A percentile compares a stretch with the other conserved stretches of the same genome.
These are phyloP conservation scores for Picea abies DNA, from an alignment of 83 land plant genomes.

Conservation along the genomic window DNA sequence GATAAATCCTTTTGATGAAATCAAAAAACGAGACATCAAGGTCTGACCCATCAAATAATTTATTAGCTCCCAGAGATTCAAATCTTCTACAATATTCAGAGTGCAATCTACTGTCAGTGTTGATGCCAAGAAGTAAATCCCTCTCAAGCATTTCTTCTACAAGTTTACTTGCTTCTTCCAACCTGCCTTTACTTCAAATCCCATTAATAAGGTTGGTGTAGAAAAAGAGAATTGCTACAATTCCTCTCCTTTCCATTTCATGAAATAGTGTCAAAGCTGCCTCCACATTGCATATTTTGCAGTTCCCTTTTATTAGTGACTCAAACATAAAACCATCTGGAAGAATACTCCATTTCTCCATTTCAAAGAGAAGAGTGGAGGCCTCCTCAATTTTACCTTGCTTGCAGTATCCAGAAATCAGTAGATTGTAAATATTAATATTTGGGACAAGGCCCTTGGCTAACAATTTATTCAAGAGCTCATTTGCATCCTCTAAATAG, in stretches of 20 bases:
- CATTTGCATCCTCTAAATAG: slow-evolving; percentile 43
- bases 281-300: slow-evolving; percentile 51
- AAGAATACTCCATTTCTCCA: slow-evolving; percentile 31
- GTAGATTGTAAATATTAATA: slow-evolving; percentile 35
- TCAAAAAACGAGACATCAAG: slow-evolving; percentile 40
- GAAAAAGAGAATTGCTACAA: slow-evolving; percentile 52
- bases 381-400: too few species aligned
- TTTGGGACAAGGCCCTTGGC: slow-evolving; percentile 34
- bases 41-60: not conserved
- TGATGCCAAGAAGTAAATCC: slow-evolving; percentile 27
- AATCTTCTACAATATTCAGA: slow-evolving; percentile 17
- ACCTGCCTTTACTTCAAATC: slow-evolving; percentile 52
- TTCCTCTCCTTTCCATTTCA: slow-evolving; percentile 33
- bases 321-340: slow-evolving; percentile 57
- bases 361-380: slow-evolving; percentile 33
- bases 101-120: slow-evolving; percentile 34
- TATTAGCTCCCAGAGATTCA: not conserved
- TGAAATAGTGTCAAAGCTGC: slow-evolving; percentile 41
- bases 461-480: slow-evolving; percentile 49
- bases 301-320: slow-evolving; percentile 56
- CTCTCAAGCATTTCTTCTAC: slow-evolving; percentile 64
- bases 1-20: slow-evolving; percentile 41
- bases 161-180: slow-evolving; percentile 75
- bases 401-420: slow-evolving; percentile 65
- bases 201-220: slow-evolving; percentile 50